Evolutionary conservation across 768 basidiomycete genomes (phyloP), one percentile per base, ranked within the genome.

Genomic region (Tulasnella sp.): DNA sequence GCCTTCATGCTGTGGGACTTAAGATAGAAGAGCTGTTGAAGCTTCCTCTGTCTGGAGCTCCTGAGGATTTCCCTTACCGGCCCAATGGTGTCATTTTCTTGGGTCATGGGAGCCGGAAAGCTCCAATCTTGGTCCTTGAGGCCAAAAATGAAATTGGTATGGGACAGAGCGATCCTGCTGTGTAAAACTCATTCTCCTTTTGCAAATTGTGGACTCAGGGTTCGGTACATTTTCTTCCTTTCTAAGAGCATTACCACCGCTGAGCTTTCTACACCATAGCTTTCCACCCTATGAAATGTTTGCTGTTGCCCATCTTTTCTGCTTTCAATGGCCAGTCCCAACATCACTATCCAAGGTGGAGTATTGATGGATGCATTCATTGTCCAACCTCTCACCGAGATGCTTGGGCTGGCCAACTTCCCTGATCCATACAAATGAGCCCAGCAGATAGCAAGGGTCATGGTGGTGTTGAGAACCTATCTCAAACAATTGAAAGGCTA

Each of bases 331-430:
- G 65, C 59, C 8, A 67, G 69, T 4, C 62, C 70, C 12, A 69
- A 66, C 65, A 37, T 73, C 8, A 25, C 52, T n/a, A 60, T 73
- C 39, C 59, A 69, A 51, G 70, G 72, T n/a, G 68, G 59, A 21
- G 59, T 72, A 5, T 23, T 68, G 12, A 68, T 67, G 0, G 43
- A 61, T 32, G 49, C 56, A 1, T 63, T 64, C 40, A 59, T 73
- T 9, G 64, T 70, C 19, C 69, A 71, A 40, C 59, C 59, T n/a
- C 67, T 73, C 14, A 71, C 69, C 0, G 71, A 70, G 41, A 55
- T 31, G 53, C 50, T 52, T n/a, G 50, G 37, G 37, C 35, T 52
- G 34, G 37, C 50, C 50, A 52, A 52, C 25, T 36, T 49, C 39
- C 50, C 34, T 17, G 32, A 55, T n/a, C 14, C 12, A 12, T n/a